Percentiles rank a stretch among this genome's conserved stretches.
phyloP scores from a whole-genome alignment of 139 green algal species.

The Coccomyxa sp. region DNA sequence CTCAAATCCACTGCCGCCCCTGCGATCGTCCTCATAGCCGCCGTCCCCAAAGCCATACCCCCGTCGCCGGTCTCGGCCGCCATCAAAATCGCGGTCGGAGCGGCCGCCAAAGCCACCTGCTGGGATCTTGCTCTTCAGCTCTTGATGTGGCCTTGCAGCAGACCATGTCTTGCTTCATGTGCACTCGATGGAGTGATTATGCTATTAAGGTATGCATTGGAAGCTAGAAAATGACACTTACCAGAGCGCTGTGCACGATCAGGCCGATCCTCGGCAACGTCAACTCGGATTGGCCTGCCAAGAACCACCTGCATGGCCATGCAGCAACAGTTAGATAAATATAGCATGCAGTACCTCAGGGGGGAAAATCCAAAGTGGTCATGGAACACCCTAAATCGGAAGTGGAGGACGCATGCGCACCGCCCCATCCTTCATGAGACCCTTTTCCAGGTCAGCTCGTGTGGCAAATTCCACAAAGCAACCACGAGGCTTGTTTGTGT shows the following conservation, averaged over 20 bases:
- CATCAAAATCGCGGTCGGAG: neutral
- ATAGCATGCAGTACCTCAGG: neutral
- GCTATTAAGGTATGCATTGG: too few relatives aligned
- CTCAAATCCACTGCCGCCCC: neutral
- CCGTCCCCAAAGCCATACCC: constrained; percentile 7
- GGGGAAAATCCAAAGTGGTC: neutral
- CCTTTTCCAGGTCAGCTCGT: constrained; percentile 8
- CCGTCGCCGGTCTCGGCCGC: neutral
- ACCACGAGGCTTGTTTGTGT: constrained; percentile 41
- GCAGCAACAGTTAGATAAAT: neutral
- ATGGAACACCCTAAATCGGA: neutral
- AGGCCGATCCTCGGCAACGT: constrained; percentile 34
- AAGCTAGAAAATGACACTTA: neutral
- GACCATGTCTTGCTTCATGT: too few relatives aligned
- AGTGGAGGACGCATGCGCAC: neutral
- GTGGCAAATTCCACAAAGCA: constrained; percentile 51
- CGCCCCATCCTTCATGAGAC: constrained; percentile 11
- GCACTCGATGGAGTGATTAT: too few relatives aligned
- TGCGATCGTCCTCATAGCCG: constrained; percentile 1
- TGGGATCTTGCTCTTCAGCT: neutral
- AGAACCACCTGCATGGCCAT: constrained; percentile 16
- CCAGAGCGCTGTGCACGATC: neutral
- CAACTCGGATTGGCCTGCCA: constrained; percentile 28
- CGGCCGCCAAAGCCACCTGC: neutral
- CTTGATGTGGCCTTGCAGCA: too few relatives aligned